These are phyloP conservation scores for Sisymbrium irio DNA, from an alignment of 345 rosid species.

Conservation along the genomic window DNA sequence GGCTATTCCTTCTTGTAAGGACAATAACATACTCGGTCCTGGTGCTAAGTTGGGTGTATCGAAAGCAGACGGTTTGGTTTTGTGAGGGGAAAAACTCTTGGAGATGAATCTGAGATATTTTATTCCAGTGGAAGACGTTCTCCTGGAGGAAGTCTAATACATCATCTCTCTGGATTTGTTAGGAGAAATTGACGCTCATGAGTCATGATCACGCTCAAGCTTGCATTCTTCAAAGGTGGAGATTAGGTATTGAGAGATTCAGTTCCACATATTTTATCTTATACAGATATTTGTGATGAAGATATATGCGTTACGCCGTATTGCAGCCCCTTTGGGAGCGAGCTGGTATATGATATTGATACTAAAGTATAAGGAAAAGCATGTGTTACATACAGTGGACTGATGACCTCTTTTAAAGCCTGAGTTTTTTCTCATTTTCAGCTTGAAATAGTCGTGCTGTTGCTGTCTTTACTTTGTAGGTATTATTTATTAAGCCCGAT, in stretches of 20 bases:
- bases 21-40: not conserved
- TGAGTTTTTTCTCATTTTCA: constrained; percentile 1
- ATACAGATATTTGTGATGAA: constrained; percentile 17
- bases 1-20: constrained; percentile 19
- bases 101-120: constrained; percentile 4
- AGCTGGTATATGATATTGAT: constrained; percentile 12
- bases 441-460: not conserved
- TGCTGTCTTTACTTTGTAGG: constrained; percentile 14
- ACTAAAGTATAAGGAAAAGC: not conserved
- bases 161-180: constrained; percentile 18
- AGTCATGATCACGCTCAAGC: constrained; percentile 9
- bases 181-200: constrained; percentile 8
- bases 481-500: not conserved
- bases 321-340: not conserved
- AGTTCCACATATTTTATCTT: not conserved
- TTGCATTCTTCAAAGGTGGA: constrained; percentile 9
- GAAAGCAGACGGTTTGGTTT: constrained; percentile 22
- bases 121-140: constrained; percentile 5
- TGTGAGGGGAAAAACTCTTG: not conserved
- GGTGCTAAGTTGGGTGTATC: constrained; percentile 12
- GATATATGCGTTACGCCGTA: not conserved
- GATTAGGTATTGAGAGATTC: constrained; percentile 1
- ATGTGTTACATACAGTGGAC: not conserved
- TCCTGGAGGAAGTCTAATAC: not conserved
- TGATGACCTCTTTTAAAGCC: not conserved